These are phyloP conservation scores for Ustilago shanxiensis DNA, from an alignment of 1,284 basidiomycete species.

Conservation along the genomic window DNA sequence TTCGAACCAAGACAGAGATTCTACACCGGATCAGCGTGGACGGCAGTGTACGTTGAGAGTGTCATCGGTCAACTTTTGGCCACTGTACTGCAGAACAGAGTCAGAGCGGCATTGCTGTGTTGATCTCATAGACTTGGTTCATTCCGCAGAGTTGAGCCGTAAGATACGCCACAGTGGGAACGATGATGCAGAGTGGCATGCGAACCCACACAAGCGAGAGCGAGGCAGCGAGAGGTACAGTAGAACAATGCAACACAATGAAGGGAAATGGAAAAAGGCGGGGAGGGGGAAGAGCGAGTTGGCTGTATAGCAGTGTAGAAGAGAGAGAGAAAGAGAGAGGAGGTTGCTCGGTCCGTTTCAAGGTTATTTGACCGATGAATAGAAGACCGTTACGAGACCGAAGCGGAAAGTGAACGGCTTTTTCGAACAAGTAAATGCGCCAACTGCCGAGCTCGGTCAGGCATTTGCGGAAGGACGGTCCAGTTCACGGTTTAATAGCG, in stretches of 20 bases:
- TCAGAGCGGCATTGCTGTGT: too few species aligned
- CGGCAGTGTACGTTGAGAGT: too few species aligned
- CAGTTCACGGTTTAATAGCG: background rate
- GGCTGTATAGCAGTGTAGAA: background rate
- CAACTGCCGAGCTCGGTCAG: constrained; percentile 15
- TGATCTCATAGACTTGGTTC: background rate
- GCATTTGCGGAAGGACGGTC: background rate
- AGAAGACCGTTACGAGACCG: constrained; percentile 27
- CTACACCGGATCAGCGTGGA: too few species aligned
- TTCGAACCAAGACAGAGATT: too few species aligned
- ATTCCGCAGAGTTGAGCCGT: background rate
- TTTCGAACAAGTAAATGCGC: constrained; percentile 2
- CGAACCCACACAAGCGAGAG: background rate
- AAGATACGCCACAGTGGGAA: background rate
- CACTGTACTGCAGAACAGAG: too few species aligned
- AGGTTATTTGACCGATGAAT: constrained; percentile 18
- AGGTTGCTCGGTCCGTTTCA: constrained; percentile 24
- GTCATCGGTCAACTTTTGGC: constrained; percentile 2
- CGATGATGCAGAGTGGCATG: constrained; percentile 5
- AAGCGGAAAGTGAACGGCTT: constrained; percentile 25
- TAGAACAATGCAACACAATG: too few species aligned
- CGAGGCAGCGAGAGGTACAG: too few species aligned
- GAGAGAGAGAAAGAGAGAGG: background rate
- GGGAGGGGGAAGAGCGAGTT: background rate
- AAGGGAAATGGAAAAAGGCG: background rate